phyloP scores from a whole-genome alignment of 345 rosid species.

The Eucalyptus cloeziana region DNA sequence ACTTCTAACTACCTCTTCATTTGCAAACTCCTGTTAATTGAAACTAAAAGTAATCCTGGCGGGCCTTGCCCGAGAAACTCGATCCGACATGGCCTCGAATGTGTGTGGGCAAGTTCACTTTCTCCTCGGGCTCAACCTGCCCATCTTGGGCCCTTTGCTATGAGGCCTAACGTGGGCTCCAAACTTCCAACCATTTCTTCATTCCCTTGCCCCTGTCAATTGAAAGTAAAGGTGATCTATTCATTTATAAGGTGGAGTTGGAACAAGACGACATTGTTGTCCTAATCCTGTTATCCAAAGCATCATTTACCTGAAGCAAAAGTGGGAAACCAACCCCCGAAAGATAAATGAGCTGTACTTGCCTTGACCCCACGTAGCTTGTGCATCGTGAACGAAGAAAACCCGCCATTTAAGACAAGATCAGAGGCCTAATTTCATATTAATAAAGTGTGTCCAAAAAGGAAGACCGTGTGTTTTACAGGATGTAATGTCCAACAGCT shows the following conservation, averaged over 20 bases:
- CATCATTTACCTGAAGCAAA: background rate
- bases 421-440: background rate
- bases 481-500: background rate
- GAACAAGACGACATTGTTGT: background rate
- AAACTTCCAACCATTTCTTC: background rate
- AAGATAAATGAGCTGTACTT: background rate
- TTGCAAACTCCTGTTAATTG: fast-evolving
- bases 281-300: background rate
- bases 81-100: background rate
- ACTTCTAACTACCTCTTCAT: background rate
- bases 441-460: background rate
- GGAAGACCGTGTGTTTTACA: background rate
- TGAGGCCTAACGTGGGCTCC: background rate
- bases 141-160: background rate
- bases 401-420: background rate
- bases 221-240: background rate
- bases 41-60: background rate
- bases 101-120: background rate
- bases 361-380: background rate
- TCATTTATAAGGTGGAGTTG: background rate
- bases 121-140: background rate
- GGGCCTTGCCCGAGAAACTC: background rate
- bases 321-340: background rate
- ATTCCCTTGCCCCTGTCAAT: background rate
- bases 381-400: background rate